phyloP scores from a whole-genome alignment of 192 early-diverging fungal species.

The Backusella circina region DNA sequence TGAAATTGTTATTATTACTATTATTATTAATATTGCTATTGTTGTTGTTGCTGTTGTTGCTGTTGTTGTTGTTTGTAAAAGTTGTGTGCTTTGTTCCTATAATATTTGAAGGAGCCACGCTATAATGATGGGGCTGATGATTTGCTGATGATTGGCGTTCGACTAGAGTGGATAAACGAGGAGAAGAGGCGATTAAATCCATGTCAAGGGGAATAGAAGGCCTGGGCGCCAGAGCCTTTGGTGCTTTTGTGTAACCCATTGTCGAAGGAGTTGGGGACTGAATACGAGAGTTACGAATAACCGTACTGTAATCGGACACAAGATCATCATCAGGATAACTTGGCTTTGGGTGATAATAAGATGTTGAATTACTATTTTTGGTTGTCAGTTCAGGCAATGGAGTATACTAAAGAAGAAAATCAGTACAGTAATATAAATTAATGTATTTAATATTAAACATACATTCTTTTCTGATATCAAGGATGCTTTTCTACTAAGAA shows the following conservation, averaged over 20 bases:
- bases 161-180: neutral
- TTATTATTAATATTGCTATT: neutral
- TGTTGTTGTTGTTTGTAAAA: neutral
- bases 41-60: neutral
- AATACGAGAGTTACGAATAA: constrained; percentile 1
- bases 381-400: neutral
- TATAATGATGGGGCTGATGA: neutral
- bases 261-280: neutral
- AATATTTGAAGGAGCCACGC: neutral
- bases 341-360: neutral
- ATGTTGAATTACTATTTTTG: constrained; percentile 1
- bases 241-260: neutral
- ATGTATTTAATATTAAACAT: neutral
- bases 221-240: neutral
- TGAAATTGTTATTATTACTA: neutral
- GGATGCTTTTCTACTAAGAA: neutral
- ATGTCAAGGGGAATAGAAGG: constrained; percentile 9
- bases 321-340: constrained; percentile 7
- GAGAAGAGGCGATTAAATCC: constrained; percentile 10
- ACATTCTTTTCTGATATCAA: neutral
- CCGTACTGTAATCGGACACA: constrained; percentile 9
- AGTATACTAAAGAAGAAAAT: neutral
- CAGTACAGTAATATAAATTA: neutral
- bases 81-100: neutral
- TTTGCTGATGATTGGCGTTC: neutral